These are phyloP conservation scores for Lotus japonicus DNA, from an alignment of 306 rosid genomes.

Conservation along the genomic window DNA sequence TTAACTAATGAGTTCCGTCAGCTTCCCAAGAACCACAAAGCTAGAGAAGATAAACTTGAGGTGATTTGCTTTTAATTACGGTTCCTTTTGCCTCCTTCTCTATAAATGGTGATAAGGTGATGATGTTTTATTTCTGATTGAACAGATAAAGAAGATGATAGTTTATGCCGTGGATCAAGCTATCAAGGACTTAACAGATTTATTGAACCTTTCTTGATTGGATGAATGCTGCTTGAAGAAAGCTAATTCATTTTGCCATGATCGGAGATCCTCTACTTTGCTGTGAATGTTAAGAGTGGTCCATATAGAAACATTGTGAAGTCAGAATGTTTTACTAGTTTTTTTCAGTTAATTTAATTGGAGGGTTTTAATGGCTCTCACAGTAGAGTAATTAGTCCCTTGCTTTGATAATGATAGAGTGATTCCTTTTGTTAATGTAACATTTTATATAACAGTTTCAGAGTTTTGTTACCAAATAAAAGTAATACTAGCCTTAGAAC, in stretches of 20 bases:
- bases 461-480: not conserved
- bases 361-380: not conserved
- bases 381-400: not conserved
- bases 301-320: not conserved
- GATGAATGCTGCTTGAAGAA: not conserved
- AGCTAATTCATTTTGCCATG: constrained; percentile 1
- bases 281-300: not conserved
- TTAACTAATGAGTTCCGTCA: constrained; percentile 61
- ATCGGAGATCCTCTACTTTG: not conserved
- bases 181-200: constrained; percentile 40
- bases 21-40: constrained; percentile 71
- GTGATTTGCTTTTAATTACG: constrained; percentile 26
- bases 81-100: not conserved
- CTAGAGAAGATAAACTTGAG: constrained; percentile 90
- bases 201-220: constrained; percentile 13
- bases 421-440: not conserved
- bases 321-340: not conserved
- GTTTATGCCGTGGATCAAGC: constrained; percentile 59
- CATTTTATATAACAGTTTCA: not conserved
- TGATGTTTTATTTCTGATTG: constrained; percentile 19
- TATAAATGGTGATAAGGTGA: not conserved
- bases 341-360: not conserved
- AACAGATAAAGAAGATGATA: constrained; percentile 78
- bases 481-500: too few species aligned
- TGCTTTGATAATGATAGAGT: not conserved